These are phyloP conservation scores for Nepenthes gracilis DNA, from an alignment of 148 eudicot species.

Conservation along the genomic window DNA sequence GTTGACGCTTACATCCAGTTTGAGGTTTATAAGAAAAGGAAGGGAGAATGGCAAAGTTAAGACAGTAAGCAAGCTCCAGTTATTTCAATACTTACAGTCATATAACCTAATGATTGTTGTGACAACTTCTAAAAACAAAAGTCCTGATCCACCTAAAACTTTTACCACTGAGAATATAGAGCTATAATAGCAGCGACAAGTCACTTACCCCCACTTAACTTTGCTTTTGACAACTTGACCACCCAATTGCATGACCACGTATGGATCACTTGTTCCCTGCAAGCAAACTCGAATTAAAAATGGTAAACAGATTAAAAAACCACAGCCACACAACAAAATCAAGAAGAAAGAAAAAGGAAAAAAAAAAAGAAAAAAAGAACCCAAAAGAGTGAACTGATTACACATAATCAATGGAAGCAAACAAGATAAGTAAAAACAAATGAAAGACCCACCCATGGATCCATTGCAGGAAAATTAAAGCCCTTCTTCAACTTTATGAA, in stretches of 20 bases:
- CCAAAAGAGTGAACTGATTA: not conserved
- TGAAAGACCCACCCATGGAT: conserved; percentile 76
- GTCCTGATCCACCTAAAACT: no score
- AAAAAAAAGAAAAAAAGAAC: not conserved
- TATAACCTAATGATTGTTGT: no score
- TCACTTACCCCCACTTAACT: conserved; percentile 83
- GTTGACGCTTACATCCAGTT: no score
- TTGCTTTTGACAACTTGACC: conserved; percentile 83
- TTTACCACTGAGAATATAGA: no score
- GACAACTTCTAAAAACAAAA: no score
- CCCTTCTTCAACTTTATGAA: conserved; percentile 83
- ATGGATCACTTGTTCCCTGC: conserved; percentile 99
- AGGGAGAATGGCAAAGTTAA: no score
- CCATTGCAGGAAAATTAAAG: conserved; percentile 76
- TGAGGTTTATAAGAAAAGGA: no score
- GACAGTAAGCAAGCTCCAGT: no score
- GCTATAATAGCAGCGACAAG: not conserved
- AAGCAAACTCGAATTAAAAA: conserved; percentile 8
- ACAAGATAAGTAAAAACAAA: not conserved
- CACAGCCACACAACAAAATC: not conserved
- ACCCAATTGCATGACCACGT: conserved; percentile 70
- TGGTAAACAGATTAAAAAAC: not conserved
- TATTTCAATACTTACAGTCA: no score
- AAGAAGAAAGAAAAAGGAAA: not conserved
- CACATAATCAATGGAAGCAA: not conserved